Conservation (phyloP, 2,329 filamentous ascomycete species). For the Penicillium sp. region DNA sequence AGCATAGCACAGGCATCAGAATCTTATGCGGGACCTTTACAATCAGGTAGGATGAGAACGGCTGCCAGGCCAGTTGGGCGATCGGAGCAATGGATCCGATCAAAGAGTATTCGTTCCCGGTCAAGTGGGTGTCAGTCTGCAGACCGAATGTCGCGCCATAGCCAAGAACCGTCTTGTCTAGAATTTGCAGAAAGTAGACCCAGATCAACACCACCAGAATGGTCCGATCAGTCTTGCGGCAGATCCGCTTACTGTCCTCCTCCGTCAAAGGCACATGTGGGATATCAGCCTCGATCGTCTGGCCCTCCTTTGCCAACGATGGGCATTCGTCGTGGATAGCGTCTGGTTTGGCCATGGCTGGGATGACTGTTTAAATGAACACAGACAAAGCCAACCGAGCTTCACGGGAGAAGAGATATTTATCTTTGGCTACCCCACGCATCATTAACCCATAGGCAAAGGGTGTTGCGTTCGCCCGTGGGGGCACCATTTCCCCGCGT, state of each 20-base stretch:
- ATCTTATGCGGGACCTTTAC: too few species aligned
- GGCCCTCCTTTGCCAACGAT: too few species aligned
- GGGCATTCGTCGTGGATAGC: conserved; percentile 26
- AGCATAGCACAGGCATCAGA: too few species aligned
- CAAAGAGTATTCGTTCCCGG: neutral
- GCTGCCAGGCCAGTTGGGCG: neutral
- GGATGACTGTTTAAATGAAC: too few species aligned
- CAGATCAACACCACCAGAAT: conserved; percentile 57
- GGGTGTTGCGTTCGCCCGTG: too few species aligned
- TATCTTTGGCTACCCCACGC: too few species aligned
- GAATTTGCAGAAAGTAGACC: conserved; percentile 55
- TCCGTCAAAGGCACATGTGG: conserved; percentile 36
- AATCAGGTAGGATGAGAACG: neutral
- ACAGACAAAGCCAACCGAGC: too few species aligned
- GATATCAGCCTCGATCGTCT: neutral
- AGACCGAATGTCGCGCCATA: neutral
- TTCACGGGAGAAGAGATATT: too few species aligned
- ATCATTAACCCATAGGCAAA: too few species aligned
- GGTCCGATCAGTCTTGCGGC: conserved; percentile 63
- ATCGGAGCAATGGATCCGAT: neutral
- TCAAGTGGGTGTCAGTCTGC: neutral
- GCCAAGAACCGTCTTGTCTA: conserved; percentile 61
- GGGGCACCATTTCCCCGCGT: too few species aligned
- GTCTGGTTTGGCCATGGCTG: conserved; percentile 26
- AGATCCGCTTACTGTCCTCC: conserved; percentile 57